Evolutionary conservation across 352 stramenopile genomes (phyloP).

Genomic region (Elongisporangium prolatum): DNA sequence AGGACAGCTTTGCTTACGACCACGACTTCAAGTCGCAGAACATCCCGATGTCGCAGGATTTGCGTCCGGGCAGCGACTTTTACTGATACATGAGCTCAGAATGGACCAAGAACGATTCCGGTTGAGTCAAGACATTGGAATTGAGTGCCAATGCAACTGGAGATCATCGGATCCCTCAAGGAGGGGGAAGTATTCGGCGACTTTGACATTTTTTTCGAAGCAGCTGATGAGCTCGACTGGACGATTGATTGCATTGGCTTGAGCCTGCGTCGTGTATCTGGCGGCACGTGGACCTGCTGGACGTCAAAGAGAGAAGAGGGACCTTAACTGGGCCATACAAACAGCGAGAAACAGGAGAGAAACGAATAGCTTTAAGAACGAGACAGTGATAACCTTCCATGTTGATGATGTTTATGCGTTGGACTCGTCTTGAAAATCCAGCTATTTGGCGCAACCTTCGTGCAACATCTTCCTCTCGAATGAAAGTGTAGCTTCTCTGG

Average conservation of each 20-base stretch:
- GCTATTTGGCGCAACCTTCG: not conserved
- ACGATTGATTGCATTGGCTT: not conserved
- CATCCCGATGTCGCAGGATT: slow-evolving; percentile 78
- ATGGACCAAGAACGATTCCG: slow-evolving; percentile 1
- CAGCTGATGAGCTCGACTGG: not conserved
- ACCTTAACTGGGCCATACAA: not conserved
- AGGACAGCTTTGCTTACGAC: slow-evolving; percentile 76
- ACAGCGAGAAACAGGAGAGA: not conserved
- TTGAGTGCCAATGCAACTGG: not conserved
- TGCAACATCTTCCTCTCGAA: not conserved
- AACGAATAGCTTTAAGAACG: not conserved
- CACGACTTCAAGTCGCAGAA: slow-evolving; percentile 84
- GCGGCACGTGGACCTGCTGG: not conserved
- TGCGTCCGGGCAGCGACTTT: slow-evolving; percentile 51
- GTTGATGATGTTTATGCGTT: not conserved
- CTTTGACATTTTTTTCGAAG: not conserved
- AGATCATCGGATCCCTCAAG: not conserved
- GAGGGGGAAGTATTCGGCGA: not conserved
- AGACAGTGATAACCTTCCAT: not conserved
- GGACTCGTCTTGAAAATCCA: not conserved
- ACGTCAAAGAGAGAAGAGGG: not conserved
- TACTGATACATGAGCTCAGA: slow-evolving; percentile 36
- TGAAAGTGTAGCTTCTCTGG: not conserved
- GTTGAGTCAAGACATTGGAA: not conserved
- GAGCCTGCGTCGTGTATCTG: not conserved